Evolutionary conservation across 2,329 filamentous ascomycete genomes (phyloP), one percentile per base, ranked within the genome.

Genomic region (Scedosporium aurantiacum): DNA sequence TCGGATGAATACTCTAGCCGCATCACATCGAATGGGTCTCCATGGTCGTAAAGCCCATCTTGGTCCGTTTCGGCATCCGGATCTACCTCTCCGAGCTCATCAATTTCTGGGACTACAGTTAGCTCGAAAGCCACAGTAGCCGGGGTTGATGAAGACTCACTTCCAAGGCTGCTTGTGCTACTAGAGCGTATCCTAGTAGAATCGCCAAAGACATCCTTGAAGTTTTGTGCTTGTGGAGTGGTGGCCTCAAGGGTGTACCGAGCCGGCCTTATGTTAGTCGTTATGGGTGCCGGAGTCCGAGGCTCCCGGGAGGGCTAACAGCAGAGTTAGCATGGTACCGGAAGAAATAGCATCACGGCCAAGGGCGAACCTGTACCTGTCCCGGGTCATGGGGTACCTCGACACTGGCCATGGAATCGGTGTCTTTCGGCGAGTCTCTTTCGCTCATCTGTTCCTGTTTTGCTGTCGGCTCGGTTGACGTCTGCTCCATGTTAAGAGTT

Each of bases 201-300:
- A 10, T 85, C 82, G 25, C 71, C 74, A 28, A 84, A 82, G 65
- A 90, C 82, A 63, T 95, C 90, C 67, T 91, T 83, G 60, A 90
- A 77, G 61, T 90, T 93, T 70, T 96, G 90, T 2, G 91, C 91
- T 66, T 86, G 85, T 7, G 92, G 92, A 1, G 92, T 96, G 54
- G 86, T 82, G 66, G 81, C 81, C 61, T 90, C 87, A 37, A 85
- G 70, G 68, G 83, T 87, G 70, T 88, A 91, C 60, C 79, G 76
- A 18, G 80, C 77, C 54, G 82, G 85, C 62, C 85, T 82, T 25
- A 96, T 79, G 66, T 90, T 81, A 25, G 91, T 96, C 32, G 88
- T 86, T 55, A 96, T 82, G 3, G 85, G 85, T 41, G 90, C 88
- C 1, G 89, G 87, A 47, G 80, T 79, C 58, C 82, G 82, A 54